Evolutionary conservation across 805 yeast species (phyloP), one percentile per base, ranked within the genome.

Genomic region (Grigorovia jiainica): DNA sequence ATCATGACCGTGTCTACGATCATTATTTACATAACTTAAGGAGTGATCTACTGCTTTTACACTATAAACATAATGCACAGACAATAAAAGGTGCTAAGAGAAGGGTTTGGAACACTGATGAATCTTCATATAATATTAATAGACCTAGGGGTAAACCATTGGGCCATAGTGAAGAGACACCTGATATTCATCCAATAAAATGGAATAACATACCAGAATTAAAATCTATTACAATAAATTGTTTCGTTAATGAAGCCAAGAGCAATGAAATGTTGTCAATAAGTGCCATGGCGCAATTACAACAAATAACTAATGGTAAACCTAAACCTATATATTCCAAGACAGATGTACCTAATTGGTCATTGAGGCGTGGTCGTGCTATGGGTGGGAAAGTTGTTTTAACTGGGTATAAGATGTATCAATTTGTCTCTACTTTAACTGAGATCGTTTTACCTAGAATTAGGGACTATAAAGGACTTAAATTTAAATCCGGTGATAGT

Each of bases 371-470:
- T 38, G 95, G 96, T 32, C 80, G 78, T 71, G 81, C 81, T 39
- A 83, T 94, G 77, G 99, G 98, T 41, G 95, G 94, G 42, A 83
- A 84, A 57, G 80, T 81, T 11, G 76, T 73, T 44, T 67, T 94
- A 42, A 69, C 69, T 25, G 98, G 97, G 36, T 73, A 79, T 50
- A 82, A 84, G 42, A 84, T 89, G 79, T 67, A 79, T 43, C 96
- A 87, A 66, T 92, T 94, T 55, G 57, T 92, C 44, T 63, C 83
- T 6, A 90, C 97, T 1, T 67, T 92, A 52, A 79, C 95, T 1
- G 98, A 92, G 65, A 67, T 94, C 48, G 97, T 92, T 16, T 72
- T 92, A 53, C 98, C 99, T 37, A 77, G 95, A 63, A 78, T 89
- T 43, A 81, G 95, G 73, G 86, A 87, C 39, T 92, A 84, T 64